Evolutionary conservation across 176 grass and related monocot species (phyloP).

Genomic region (Oryza officinalis): DNA sequence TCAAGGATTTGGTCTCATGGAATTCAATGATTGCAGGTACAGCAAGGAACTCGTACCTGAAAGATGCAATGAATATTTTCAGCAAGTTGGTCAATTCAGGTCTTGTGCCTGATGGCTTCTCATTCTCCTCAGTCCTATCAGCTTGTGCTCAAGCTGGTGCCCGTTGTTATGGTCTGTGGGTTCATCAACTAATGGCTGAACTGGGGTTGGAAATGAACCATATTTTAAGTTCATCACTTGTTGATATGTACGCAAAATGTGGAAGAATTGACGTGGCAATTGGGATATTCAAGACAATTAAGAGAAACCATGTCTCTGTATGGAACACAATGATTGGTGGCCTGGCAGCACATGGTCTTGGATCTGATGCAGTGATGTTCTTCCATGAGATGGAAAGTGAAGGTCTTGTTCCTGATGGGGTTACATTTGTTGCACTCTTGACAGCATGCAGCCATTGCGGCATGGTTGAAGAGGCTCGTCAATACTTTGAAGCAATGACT

Average conservation of each 20-base stretch:
- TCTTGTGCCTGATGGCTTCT: constrained; percentile 59
- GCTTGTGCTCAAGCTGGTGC: constrained; percentile 67
- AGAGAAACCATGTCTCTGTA: constrained; percentile 45
- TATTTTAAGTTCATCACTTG: constrained; percentile 56
- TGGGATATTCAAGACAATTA: constrained; percentile 47
- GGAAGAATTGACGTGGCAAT: constrained; percentile 57
- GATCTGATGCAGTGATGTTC: constrained; percentile 45
- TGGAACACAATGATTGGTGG: constrained; percentile 74
- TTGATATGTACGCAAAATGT: constrained; percentile 83
- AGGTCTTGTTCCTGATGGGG: constrained; percentile 54
- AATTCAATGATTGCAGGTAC: constrained; percentile 72
- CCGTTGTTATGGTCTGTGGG: constrained; percentile 48
- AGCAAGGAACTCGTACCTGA: constrained; percentile 38
- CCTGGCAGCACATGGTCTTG: constrained; percentile 64
- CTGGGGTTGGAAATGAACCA: constrained; percentile 55
- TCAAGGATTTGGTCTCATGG: constrained; percentile 73
- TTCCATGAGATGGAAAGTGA: constrained; percentile 54
- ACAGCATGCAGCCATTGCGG: constrained; percentile 76
- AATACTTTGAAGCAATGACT: constrained; percentile 51
- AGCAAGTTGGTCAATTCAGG: constrained; percentile 52
- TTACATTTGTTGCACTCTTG: constrained; percentile 66
- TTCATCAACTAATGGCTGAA: constrained; percentile 59
- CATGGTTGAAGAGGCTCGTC: constrained; percentile 58
- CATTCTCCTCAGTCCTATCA: constrained; percentile 64
- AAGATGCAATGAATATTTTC: constrained; percentile 63